Percentiles rank a stretch among this genome's conserved stretches.
phyloP scores from a whole-genome alignment of 371 early-diverging fungal species.

The Capillidium rhysosporum region DNA sequence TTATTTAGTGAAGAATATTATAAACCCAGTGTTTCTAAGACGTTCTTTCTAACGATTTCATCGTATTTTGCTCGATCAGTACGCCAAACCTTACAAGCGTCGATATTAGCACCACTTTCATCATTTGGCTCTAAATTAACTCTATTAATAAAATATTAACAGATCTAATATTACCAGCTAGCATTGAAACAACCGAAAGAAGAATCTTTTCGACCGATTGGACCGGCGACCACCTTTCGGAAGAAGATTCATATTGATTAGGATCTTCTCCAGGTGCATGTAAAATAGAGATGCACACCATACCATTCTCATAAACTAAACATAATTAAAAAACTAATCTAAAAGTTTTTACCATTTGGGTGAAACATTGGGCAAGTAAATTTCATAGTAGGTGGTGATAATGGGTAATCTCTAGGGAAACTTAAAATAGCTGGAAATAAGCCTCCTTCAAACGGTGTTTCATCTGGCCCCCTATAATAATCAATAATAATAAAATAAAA shows the following conservation, averaged over 20 bases:
- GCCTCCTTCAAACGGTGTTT: conserved; percentile 85
- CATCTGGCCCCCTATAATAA: conserved; percentile 16
- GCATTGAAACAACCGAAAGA: conserved; percentile 83
- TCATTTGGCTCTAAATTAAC: conserved; percentile 79
- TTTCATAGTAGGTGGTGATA: conserved; percentile 77
- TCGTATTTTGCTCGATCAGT: conserved; percentile 63
- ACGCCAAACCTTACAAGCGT: conserved; percentile 93
- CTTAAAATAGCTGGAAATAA: conserved; percentile 62
- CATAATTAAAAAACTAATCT: neutral
- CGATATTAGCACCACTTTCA: conserved; percentile 95
- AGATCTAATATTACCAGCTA: conserved; percentile 35
- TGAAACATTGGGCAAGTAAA: conserved; percentile 87
- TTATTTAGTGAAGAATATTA: conserved; percentile 7
- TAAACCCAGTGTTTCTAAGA: conserved; percentile 45
- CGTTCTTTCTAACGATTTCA: conserved; percentile 52
- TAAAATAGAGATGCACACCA: conserved; percentile 96
- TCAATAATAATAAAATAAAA: too few species aligned
- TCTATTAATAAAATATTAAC: neutral
- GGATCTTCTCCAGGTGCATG: conserved; percentile 98
- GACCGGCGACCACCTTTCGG: conserved; percentile 92
- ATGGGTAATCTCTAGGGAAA: conserved; percentile 92
- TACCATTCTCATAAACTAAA: conserved; percentile 85
- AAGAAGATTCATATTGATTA: conserved; percentile 79
- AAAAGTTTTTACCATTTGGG: conserved; percentile 75
- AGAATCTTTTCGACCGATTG: conserved; percentile 96